Evolutionary conservation across 495 filamentous ascomycete genomes (phyloP).

Genomic region (Friedmanniomyces simplex): DNA sequence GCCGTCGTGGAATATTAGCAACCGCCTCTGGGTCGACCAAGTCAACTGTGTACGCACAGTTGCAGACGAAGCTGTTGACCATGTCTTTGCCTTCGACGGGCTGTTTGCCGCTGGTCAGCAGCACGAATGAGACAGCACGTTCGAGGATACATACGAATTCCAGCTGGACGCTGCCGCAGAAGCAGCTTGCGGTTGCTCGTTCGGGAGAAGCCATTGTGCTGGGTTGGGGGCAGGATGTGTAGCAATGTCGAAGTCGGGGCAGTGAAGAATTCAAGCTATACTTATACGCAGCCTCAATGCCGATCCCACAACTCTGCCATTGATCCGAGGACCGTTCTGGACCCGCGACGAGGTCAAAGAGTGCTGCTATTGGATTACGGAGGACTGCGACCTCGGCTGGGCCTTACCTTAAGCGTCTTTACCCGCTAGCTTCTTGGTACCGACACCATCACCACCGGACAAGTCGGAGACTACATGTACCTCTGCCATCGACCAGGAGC

Average conservation of each 20-base stretch:
- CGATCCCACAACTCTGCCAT: no score
- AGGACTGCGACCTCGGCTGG: no score
- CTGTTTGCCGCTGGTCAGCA: not conserved
- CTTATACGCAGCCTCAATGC: no score
- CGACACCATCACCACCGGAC: no score
- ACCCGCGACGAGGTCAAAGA: no score
- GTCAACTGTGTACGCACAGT: conserved; percentile 29
- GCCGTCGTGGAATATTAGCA: not conserved
- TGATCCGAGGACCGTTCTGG: no score
- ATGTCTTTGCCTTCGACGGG: conserved; percentile 33
- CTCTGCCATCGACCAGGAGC: no score
- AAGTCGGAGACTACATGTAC: no score
- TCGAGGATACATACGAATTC: conserved; percentile 26
- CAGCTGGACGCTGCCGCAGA: conserved; percentile 46
- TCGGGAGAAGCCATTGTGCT: not conserved
- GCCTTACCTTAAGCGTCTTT: no score
- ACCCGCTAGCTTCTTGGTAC: no score
- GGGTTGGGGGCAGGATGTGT: not conserved
- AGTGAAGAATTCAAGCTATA: not conserved
- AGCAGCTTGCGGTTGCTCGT: conserved; percentile 43
- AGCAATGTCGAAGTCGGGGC: not conserved
- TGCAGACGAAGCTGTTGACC: conserved; percentile 43
- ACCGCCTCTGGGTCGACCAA: not conserved
- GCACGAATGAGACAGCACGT: not conserved
- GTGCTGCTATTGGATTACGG: no score